phyloP scores from a whole-genome alignment of 352 stramenopile species.

The Peronospora belbahrii region DNA sequence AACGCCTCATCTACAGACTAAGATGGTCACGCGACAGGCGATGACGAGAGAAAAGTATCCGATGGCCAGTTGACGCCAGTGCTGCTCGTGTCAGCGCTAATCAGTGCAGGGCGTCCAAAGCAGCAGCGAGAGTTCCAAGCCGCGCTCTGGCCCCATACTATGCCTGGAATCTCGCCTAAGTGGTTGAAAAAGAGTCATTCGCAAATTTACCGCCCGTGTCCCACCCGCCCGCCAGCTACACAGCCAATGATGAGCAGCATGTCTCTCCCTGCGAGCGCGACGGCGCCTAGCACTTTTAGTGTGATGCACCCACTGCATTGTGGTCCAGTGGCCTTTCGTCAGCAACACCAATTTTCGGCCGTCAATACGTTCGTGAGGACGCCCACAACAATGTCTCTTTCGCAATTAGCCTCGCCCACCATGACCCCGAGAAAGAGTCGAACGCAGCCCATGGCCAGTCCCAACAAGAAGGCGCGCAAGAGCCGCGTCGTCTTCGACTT shows the following conservation, averaged over 20 bases:
- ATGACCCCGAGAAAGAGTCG: slow-evolving; percentile 8
- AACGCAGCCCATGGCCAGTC: slow-evolving; percentile 7
- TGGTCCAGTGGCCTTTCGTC: not conserved
- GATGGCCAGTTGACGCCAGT: slow-evolving; percentile 20
- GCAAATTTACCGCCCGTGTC: slow-evolving; percentile 7
- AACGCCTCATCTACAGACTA: slow-evolving; percentile 22
- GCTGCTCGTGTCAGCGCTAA: slow-evolving; percentile 9
- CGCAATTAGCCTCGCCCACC: slow-evolving; percentile 12
- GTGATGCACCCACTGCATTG: slow-evolving; percentile 18
- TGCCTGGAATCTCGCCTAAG: slow-evolving; percentile 5
- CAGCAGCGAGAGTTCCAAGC: slow-evolving; percentile 3
- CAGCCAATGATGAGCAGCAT: slow-evolving; percentile 20
- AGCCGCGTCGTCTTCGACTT: slow-evolving; percentile 16
- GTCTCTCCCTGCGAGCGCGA: slow-evolving; percentile 13
- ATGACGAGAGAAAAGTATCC: slow-evolving; percentile 16
- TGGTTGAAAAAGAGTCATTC: slow-evolving; percentile 20
- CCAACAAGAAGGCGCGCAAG: slow-evolving; percentile 14
- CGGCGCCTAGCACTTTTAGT: slow-evolving; percentile 15
- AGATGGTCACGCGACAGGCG: slow-evolving; percentile 25
- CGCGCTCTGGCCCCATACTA: not conserved
- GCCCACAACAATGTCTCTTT: slow-evolving; percentile 1
- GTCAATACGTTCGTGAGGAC: slow-evolving; percentile 3
- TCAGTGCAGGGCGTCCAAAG: slow-evolving; percentile 12
- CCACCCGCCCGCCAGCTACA: not conserved
- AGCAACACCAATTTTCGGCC: slow-evolving; percentile 1